Conservation (phyloP, 345 rosid genomes). For the Ceriops tagal region DNA sequence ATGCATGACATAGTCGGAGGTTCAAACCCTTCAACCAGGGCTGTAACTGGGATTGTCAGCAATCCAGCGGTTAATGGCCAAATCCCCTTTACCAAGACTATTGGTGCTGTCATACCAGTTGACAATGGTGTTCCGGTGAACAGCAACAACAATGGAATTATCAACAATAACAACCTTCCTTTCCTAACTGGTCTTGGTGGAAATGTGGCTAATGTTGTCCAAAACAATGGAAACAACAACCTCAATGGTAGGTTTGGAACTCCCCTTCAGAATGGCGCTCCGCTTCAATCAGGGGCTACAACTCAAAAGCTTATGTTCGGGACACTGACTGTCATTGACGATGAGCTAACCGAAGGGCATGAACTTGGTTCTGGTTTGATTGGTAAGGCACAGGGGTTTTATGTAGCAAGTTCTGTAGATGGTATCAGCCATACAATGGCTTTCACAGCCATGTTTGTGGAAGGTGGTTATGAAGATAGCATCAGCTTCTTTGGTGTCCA, state of each 20-base stretch:
- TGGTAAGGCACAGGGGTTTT: slow-evolving; percentile 89
- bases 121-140: slow-evolving; percentile 55
- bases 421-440: slow-evolving; percentile 82
- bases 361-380: slow-evolving; percentile 62
- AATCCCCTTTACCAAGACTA: slow-evolving; percentile 80
- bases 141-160: slow-evolving; percentile 56
- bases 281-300: slow-evolving; percentile 47
- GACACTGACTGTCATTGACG: slow-evolving; percentile 74
- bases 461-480: slow-evolving; percentile 65
- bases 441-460: slow-evolving; percentile 68
- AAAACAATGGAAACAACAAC: slow-evolving; percentile 44
- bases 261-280: slow-evolving; percentile 47
- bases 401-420: slow-evolving; percentile 67
- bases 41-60: slow-evolving; percentile 66
- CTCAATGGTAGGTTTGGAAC: slow-evolving; percentile 37
- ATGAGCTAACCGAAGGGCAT: slow-evolving; percentile 67
- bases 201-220: slow-evolving; percentile 41
- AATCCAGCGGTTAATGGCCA: slow-evolving; percentile 69
- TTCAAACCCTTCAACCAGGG: slow-evolving; percentile 20
- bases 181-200: slow-evolving; percentile 78
- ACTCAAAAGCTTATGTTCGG: slow-evolving; percentile 75
- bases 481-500: slow-evolving; percentile 82
- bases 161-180: slow-evolving; percentile 84
- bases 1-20: slow-evolving; percentile 61
- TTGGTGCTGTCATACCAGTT: slow-evolving; percentile 71